phyloP scores from a whole-genome alignment of 2,329 filamentous ascomycete genomes.

The Penicillium sp. region DNA sequence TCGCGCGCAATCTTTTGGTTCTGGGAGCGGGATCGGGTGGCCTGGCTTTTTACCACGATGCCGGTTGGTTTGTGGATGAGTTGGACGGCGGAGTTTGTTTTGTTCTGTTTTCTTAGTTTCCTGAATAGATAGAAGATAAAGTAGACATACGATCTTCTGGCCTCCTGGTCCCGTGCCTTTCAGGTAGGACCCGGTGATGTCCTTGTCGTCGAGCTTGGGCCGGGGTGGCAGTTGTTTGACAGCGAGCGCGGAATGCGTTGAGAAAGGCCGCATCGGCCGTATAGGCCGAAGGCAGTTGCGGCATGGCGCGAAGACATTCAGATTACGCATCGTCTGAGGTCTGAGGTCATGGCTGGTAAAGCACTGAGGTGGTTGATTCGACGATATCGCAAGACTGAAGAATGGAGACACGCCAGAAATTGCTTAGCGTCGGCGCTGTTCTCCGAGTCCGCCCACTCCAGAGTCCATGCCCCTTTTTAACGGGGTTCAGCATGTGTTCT shows the following conservation, averaged over 20 bases:
- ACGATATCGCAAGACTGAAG: too few species aligned
- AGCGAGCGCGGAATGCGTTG: slow-evolving; percentile 1
- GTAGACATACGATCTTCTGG: slow-evolving; percentile 72
- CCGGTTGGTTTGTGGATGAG: slow-evolving; percentile 86
- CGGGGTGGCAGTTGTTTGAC: slow-evolving; percentile 69
- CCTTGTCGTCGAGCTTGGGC: slow-evolving; percentile 68
- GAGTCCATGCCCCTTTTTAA: too few species aligned
- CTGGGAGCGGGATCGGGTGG: slow-evolving; percentile 77
- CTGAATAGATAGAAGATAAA: neutral
- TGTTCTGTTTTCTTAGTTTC: slow-evolving; percentile 58
- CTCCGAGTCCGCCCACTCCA: too few species aligned
- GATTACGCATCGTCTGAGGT: neutral
- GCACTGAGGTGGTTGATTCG: too few species aligned
- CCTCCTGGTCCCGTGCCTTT: slow-evolving; percentile 91
- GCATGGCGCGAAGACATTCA: neutral
- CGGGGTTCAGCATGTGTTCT: too few species aligned
- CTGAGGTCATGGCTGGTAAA: too few species aligned
- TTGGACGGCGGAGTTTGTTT: slow-evolving; percentile 93
- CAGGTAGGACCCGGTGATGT: slow-evolving; percentile 80
- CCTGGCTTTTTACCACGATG: slow-evolving; percentile 90
- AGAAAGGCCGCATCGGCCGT: neutral
- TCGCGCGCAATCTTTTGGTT: slow-evolving; percentile 82
- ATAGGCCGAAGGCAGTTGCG: neutral
- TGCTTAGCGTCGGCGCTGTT: too few species aligned
- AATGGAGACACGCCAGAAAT: too few species aligned